Evolutionary conservation across 352 stramenopile genomes (phyloP).

Genomic region (Blastocystis sp.): DNA sequence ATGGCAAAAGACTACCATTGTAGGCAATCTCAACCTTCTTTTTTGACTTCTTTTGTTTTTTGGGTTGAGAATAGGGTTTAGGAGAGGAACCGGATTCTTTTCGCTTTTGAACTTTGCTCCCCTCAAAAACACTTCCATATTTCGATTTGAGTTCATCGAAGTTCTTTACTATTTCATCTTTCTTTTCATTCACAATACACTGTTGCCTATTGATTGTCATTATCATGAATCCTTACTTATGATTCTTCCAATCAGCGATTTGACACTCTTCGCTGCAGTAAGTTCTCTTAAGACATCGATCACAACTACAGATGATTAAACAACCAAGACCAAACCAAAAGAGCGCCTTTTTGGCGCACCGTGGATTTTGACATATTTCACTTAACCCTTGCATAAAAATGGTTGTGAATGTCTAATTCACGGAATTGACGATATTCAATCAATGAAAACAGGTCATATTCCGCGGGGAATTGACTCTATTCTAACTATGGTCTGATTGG

Average conservation of each 20-base stretch:
- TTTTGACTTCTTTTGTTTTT: constrained; percentile 6
- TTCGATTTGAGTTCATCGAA: constrained; percentile 7
- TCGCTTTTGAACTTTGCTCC: not conserved
- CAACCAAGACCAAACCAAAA: not conserved
- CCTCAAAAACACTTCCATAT: constrained; percentile 1
- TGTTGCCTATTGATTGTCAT: not conserved
- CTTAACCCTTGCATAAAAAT: constrained; percentile 36
- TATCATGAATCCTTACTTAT: not conserved
- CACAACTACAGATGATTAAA: not conserved
- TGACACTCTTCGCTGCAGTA: constrained; percentile 54
- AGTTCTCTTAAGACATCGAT: constrained; percentile 36
- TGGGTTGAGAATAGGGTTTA: not conserved
- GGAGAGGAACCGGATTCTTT: not conserved
- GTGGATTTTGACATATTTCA: constrained; percentile 29
- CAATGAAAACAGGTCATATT: not conserved
- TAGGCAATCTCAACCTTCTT: constrained; percentile 31
- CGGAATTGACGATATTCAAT: not conserved
- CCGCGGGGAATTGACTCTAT: not conserved
- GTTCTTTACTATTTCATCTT: constrained; percentile 13
- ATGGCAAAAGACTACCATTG: constrained; percentile 34
- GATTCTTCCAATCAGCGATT: constrained; percentile 14
- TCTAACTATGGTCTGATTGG: not conserved
- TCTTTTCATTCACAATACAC: constrained; percentile 19
- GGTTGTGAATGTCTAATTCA: not conserved
- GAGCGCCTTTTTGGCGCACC: constrained; percentile 29